phyloP scores from a whole-genome alignment of 495 filamentous ascomycete genomes.

The Neurospora sp. region DNA sequence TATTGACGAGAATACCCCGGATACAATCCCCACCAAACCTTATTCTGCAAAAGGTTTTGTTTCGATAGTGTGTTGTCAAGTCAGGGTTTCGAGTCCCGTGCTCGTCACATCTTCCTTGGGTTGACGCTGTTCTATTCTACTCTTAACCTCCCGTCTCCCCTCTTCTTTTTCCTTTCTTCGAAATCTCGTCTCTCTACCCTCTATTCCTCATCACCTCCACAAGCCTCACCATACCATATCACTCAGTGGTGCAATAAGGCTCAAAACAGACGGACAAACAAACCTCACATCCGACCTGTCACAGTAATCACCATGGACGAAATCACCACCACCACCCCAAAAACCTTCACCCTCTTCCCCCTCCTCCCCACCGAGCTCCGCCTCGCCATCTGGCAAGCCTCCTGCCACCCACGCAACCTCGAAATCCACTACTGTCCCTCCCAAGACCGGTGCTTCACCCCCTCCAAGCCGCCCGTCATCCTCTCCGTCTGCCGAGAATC shows the following conservation, averaged over 20 bases:
- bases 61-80: neutral
- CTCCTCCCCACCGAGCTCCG: constrained; percentile 39
- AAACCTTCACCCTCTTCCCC: constrained; percentile 30
- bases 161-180: neutral
- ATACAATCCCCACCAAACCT: neutral
- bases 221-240: neutral
- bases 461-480: constrained; percentile 29
- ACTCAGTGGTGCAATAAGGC: neutral
- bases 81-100: neutral
- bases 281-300: neutral
- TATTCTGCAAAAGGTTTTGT: neutral
- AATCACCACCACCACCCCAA: constrained; percentile 5
- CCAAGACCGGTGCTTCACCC: constrained; percentile 23
- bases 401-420: constrained; percentile 31
- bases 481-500: constrained; percentile 36
- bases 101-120: neutral
- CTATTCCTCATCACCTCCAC: neutral
- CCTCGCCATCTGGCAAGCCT: constrained; percentile 37
- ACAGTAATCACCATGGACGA: neutral
- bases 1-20: neutral
- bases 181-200: neutral
- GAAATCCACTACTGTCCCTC: constrained; percentile 27
- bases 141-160: neutral
- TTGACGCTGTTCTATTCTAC: neutral
- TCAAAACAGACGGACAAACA: neutral